These are phyloP conservation scores for Fomitiporia mediterranea DNA, from an alignment of 1,284 basidiomycete genomes.

Conservation along the genomic window DNA sequence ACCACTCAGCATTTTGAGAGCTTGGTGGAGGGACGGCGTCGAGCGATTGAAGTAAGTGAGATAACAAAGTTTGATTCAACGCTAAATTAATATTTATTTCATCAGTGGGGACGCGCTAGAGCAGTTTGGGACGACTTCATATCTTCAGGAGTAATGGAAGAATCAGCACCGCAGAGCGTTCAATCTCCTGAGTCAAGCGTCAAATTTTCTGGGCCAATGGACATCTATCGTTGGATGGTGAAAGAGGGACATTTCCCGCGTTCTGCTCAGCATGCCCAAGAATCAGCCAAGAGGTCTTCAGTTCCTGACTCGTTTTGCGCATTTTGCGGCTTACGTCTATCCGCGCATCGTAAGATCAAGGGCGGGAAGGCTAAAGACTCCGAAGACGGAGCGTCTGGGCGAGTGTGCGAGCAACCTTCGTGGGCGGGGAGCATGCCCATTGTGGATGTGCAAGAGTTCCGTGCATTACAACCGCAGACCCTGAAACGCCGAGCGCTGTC, in stretches of 20 bases:
- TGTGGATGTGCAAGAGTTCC: constrained; percentile 7
- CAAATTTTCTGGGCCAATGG: constrained; percentile 12
- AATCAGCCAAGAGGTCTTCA: background rate
- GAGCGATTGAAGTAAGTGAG: constrained; percentile 60
- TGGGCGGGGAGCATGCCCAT: constrained; percentile 11
- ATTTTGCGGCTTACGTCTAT: constrained; percentile 9
- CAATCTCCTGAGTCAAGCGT: background rate
- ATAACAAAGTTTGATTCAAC: too few species aligned
- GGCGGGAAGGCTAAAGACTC: constrained; percentile 1
- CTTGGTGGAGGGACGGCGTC: constrained; percentile 53
- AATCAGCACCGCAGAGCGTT: background rate
- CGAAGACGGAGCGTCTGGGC: background rate
- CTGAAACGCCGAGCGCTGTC: background rate
- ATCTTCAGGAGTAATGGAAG: constrained; percentile 20
- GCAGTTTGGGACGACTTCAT: constrained; percentile 48
- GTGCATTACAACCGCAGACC: background rate
- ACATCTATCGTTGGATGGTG: constrained; percentile 19
- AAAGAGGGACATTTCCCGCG: constrained; percentile 11
- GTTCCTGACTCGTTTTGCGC: constrained; percentile 10
- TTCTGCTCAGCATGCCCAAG: background rate
- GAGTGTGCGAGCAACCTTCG: constrained; percentile 6
- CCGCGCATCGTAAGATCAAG: constrained; percentile 4
- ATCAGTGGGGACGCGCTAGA: constrained; percentile 58
- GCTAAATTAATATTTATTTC: constrained; percentile 16
- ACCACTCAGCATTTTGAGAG: constrained; percentile 40